Evolutionary conservation across 257 asterid species (phyloP), one percentile per base, ranked within the genome.

Genomic region (Jacaranda copaia): DNA sequence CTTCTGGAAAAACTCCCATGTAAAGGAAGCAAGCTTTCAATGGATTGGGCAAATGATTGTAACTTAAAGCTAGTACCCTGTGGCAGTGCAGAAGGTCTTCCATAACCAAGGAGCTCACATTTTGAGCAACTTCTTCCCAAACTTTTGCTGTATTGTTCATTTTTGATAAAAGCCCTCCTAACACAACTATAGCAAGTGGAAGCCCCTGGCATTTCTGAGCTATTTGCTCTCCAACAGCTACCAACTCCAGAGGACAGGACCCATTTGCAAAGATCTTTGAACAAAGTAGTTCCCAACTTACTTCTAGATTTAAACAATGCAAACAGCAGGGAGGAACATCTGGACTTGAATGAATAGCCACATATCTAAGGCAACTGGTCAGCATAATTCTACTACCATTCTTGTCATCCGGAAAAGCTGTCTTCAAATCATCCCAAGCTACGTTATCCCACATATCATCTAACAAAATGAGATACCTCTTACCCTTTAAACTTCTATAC

Each of bases 381-480:
- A 66, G 19, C 8, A 77, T 48, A 39, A 81, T 55, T 68, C 80
- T 67, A 60, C 85, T 81, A 4, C 80, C 81, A 66, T 66, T 77
- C 20, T 35, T 38, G 25, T 81, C 76, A 7, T 77, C 61, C 9
- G 80, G 85, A 12, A 65, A 70, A 3, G 5, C 8, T n/a, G 62
- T 65, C 36, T 57, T 77, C 57, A 81, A 32, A 9, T 53, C 63
- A 66, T 70, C 56, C 84, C 86, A 83, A 43, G 35, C 79, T 20
- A 38, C 6, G 1, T 39, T 60, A 77, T 77, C 80, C 85, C 85
- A 81, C 58, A 81, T 53, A 61, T 81, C 85, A 66, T 81, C 85
- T 15, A 81, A 20, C 1, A 66, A 79, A 25, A 81, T 39, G 16
- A 81, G 73, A 66, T 77, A 81, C 9, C 81, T 72, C 53, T 20